Conservation (phyloP, 495 filamentous ascomycete genomes). For the Aspergillus heteromorphus region DNA sequence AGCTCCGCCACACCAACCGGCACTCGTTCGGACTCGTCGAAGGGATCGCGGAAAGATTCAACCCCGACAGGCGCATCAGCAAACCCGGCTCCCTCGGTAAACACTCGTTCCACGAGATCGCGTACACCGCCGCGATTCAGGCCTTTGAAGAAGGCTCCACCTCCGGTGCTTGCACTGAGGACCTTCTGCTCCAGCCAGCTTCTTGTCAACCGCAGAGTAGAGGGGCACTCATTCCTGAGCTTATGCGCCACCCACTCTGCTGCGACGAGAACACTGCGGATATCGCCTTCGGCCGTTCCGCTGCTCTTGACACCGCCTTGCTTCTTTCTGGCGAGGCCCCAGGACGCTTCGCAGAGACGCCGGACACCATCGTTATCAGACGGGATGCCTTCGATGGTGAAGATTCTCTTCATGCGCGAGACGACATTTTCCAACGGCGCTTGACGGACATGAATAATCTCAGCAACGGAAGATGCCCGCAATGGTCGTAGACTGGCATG, state of each 20-base stretch:
- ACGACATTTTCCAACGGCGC: slow-evolving; percentile 85
- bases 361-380: slow-evolving; percentile 84
- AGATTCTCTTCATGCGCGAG: slow-evolving; percentile 71
- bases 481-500: slow-evolving; percentile 81
- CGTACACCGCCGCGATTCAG: slow-evolving; percentile 71
- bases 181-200: slow-evolving; percentile 82
- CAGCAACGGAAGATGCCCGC: slow-evolving; percentile 71
- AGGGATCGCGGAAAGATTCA: slow-evolving; percentile 31
- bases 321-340: slow-evolving; percentile 71
- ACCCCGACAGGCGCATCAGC: slow-evolving; percentile 46
- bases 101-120: slow-evolving; percentile 80
- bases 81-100: slow-evolving; percentile 82
- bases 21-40: slow-evolving; percentile 22
- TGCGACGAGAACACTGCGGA: slow-evolving; percentile 87
- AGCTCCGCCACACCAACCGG: slow-evolving; percentile 62
- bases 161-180: slow-evolving; percentile 61
- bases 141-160: slow-evolving; percentile 70
- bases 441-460: slow-evolving; percentile 88
- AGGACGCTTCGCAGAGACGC: slow-evolving; percentile 84
- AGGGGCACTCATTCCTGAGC: slow-evolving; percentile 49
- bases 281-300: slow-evolving; percentile 78
- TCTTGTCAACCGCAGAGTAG: slow-evolving; percentile 55
- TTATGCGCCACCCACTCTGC: slow-evolving; percentile 91
- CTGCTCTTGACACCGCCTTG: slow-evolving; percentile 44
- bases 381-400: slow-evolving; percentile 77